A percentile compares a stretch with the other conserved stretches of the same genome.
phyloP scores from a whole-genome alignment of 1,139 yeast genomes.

The Suhomyces kunorum region DNA sequence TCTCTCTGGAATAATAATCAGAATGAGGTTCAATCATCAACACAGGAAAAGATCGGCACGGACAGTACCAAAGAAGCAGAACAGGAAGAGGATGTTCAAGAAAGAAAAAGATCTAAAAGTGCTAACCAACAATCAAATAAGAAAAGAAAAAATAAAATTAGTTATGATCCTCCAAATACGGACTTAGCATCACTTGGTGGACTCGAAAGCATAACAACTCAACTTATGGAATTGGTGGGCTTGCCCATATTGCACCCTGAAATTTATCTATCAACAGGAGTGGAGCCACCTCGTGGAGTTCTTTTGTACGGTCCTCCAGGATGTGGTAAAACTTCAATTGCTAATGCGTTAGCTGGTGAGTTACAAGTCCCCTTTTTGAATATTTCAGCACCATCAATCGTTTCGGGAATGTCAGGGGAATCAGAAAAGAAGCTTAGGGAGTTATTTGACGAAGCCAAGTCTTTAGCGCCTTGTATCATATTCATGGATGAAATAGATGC shows the following conservation, averaged over 20 bases:
- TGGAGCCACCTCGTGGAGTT: slow-evolving; percentile 97
- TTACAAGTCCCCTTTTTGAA: slow-evolving; percentile 89
- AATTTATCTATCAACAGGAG: slow-evolving; percentile 82
- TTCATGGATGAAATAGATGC: slow-evolving; percentile 98
- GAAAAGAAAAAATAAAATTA: slow-evolving; percentile 50
- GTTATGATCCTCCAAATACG: slow-evolving; percentile 69
- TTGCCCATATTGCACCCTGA: slow-evolving; percentile 94
- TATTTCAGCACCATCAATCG: slow-evolving; percentile 93
- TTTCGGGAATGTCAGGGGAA: slow-evolving; percentile 99
- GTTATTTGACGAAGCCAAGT: slow-evolving; percentile 88
- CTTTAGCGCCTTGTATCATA: slow-evolving; percentile 86
- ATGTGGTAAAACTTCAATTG: slow-evolving; percentile 96
- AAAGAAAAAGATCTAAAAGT: slow-evolving; percentile 35
- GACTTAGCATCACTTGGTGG: slow-evolving; percentile 84
- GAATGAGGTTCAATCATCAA: not conserved
- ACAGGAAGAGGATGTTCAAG: slow-evolving; percentile 20
- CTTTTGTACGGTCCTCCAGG: slow-evolving; percentile 98
- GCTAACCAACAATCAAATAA: slow-evolving; percentile 25
- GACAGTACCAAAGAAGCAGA: slow-evolving; percentile 14
- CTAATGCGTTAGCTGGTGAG: slow-evolving; percentile 95
- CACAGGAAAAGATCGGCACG: slow-evolving; percentile 11
- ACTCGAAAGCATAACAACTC: slow-evolving; percentile 76
- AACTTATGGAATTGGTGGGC: slow-evolving; percentile 85
- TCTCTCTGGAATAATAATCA: slow-evolving; percentile 57
- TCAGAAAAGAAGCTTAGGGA: slow-evolving; percentile 93